Evolutionary conservation across 108 stramenopile species (phyloP), one percentile per base, ranked within the genome.

Genomic region (Mayamaea pseudoterrestris): DNA sequence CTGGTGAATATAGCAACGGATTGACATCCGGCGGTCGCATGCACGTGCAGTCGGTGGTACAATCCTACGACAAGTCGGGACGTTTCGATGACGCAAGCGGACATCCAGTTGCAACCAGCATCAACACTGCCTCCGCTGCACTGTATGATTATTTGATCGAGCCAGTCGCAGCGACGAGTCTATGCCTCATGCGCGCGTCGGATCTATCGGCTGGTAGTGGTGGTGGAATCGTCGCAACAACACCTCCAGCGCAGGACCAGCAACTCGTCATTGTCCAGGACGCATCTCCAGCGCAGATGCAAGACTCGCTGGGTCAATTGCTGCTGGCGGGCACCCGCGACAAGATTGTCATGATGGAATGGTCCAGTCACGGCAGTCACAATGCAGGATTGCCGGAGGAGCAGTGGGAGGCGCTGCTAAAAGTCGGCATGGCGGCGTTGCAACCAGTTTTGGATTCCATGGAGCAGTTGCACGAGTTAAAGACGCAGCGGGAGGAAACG

Each of bases 61-160:
- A 53, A 39, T 28, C 12, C 51, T 20, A 28, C 9, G 21, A 53
- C 7, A 14, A 3, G 32, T 27, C 54, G 11, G 45, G 58, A 35
- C 61, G 37, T 1, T 22, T 45, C n/a, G 42, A 47, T 18, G 57
- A 53, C 23, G 52, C 25, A 55, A 36, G 9, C 9, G 71, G 67
- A 0, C 58, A 76, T 64, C 79, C 79, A 8, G 55, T 66, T 5
- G 60, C 71, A 1, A 51, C 92, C 36, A 79, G 79, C 12, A 53
- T 95, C 37, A 91, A 89, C 54, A 63, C 86, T 32, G 83, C 90
- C 1, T 65, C 82, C 8, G 76, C 84, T 0, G 86, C 93, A 0
- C 46, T 91, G 34, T 47, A 56, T 31, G 48, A 69, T 50, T 41
- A 77, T 42, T 73, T 88, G 20, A 48, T 55, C 28, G 41, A 73